These are phyloP conservation scores for Sclerotiophoma versabilis DNA, from an alignment of 2,329 filamentous ascomycete species.

Conservation along the genomic window DNA sequence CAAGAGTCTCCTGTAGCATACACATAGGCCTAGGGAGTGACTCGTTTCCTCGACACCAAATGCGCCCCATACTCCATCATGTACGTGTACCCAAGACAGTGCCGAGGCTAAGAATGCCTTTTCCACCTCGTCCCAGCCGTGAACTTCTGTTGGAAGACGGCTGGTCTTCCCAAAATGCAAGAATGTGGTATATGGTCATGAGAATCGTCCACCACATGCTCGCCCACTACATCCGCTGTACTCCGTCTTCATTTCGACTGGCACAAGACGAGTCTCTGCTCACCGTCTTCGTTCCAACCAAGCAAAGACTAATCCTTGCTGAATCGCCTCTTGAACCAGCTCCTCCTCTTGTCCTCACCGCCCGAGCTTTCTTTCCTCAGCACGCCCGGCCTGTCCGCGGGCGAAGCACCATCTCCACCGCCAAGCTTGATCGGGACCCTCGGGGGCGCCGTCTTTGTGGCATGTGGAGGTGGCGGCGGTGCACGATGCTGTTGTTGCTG, in stretches of 20 bases:
- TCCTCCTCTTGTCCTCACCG: slow-evolving; percentile 72
- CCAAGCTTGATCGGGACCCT: slow-evolving; percentile 36
- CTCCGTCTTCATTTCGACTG: neutral
- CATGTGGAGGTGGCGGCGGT: slow-evolving; percentile 31
- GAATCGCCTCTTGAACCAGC: slow-evolving; percentile 86
- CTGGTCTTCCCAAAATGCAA: neutral
- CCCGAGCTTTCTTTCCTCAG: slow-evolving; percentile 33
- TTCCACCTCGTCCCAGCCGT: neutral
- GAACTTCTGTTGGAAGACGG: neutral
- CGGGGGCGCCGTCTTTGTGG: slow-evolving; percentile 15
- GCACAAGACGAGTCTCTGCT: no score
- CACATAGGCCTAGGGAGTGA: slow-evolving; percentile 26
- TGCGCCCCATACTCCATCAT: slow-evolving; percentile 21
- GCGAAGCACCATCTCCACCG: slow-evolving; percentile 21
- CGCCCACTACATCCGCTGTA: neutral
- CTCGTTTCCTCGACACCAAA: neutral
- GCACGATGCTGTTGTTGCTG: slow-evolving; percentile 23
- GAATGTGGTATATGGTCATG: slow-evolving; percentile 14
- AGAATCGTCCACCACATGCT: slow-evolving; percentile 15
- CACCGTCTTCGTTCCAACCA: no score
- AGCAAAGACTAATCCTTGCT: slow-evolving; percentile 66
- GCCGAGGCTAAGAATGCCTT: neutral
- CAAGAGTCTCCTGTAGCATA: slow-evolving; percentile 18
- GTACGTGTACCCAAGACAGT: neutral
- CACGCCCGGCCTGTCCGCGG: slow-evolving; percentile 23